phyloP scores from a whole-genome alignment of 2,329 filamentous ascomycete genomes.

The Ceratocystis cubensis region DNA sequence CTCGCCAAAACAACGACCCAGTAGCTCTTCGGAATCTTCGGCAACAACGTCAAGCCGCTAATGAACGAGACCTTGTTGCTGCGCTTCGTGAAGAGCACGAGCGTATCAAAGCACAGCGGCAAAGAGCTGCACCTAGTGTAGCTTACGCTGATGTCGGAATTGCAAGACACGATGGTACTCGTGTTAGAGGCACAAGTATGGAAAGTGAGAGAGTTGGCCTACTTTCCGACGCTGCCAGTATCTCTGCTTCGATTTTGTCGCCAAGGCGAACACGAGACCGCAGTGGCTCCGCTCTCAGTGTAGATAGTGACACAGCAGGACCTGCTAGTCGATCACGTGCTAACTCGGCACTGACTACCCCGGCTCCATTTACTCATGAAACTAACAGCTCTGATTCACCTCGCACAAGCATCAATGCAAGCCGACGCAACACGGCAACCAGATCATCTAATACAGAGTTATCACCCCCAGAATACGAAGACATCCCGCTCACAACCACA shows the following conservation, averaged over 20 bases:
- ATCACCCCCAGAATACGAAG: conserved; percentile 17
- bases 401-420: conserved; percentile 16
- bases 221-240: conserved; percentile 58
- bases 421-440: conserved; percentile 12
- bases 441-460: conserved; percentile 3
- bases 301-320: conserved; percentile 33
- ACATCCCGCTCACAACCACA: conserved; percentile 22
- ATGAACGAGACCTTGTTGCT: conserved; percentile 42
- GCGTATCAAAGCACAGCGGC: conserved; percentile 43
- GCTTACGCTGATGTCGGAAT: conserved; percentile 66
- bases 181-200: conserved; percentile 58
- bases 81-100: conserved; percentile 45
- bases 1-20: conserved; percentile 57
- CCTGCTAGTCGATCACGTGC: conserved; percentile 29
- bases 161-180: conserved; percentile 63
- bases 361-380: conserved; percentile 1
- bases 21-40: conserved; percentile 55
- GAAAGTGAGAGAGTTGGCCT: conserved; percentile 62
- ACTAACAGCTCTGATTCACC: background rate
- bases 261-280: conserved; percentile 33
- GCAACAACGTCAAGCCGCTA: conserved; percentile 39
- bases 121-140: conserved; percentile 60
- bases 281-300: conserved; percentile 45
- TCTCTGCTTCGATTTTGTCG: conserved; percentile 32
- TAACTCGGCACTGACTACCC: conserved; percentile 26